Percentiles rank a stretch among this genome's conserved stretches.
Conservation (phyloP, 306 rosid genomes). For the Dicorynia guianensis region DNA sequence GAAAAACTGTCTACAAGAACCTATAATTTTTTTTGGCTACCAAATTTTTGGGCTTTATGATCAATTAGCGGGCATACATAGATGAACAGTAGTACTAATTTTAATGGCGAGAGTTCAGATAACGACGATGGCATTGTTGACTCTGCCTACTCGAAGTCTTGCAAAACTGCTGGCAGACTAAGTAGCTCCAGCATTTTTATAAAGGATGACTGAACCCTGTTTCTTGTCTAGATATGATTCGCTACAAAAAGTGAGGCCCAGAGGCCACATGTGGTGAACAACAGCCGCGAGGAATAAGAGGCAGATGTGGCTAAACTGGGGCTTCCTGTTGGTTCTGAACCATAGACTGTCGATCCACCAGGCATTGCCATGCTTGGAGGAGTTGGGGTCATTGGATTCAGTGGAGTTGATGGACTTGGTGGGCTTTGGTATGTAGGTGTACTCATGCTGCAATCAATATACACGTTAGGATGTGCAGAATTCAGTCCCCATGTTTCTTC, state of each 20-base stretch:
- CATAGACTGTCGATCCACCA: conserved; percentile 60
- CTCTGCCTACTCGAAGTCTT: conserved; percentile 49
- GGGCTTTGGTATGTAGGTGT: conserved; percentile 41
- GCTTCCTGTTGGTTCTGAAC: conserved; percentile 71
- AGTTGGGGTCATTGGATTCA: conserved; percentile 38
- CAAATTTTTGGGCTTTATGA: conserved; percentile 45
- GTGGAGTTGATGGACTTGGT: conserved; percentile 39
- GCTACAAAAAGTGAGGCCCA: conserved; percentile 55
- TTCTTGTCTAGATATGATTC: conserved; percentile 52
- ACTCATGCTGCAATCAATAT: conserved; percentile 58
- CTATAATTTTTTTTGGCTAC: conserved; percentile 57
- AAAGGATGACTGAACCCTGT: conserved; percentile 48
- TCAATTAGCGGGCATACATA: conserved; percentile 54
- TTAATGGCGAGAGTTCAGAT: conserved; percentile 44
- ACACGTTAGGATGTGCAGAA: conserved; percentile 37
- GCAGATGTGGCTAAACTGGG: conserved; percentile 65
- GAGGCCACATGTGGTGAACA: conserved; percentile 53
- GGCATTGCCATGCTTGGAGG: conserved; percentile 57
- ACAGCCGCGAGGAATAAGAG: conserved; percentile 46
- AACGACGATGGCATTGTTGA: conserved; percentile 37
- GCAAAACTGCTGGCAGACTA: conserved; percentile 55
- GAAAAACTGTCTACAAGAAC: conserved; percentile 61
- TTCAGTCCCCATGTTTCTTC: conserved; percentile 8
- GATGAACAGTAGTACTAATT: conserved; percentile 45
- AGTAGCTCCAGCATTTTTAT: conserved; percentile 53